Percentiles rank a stretch among this genome's conserved stretches.
Conservation (phyloP, 768 basidiomycete genomes). For the Lentinula aciculospora region DNA sequence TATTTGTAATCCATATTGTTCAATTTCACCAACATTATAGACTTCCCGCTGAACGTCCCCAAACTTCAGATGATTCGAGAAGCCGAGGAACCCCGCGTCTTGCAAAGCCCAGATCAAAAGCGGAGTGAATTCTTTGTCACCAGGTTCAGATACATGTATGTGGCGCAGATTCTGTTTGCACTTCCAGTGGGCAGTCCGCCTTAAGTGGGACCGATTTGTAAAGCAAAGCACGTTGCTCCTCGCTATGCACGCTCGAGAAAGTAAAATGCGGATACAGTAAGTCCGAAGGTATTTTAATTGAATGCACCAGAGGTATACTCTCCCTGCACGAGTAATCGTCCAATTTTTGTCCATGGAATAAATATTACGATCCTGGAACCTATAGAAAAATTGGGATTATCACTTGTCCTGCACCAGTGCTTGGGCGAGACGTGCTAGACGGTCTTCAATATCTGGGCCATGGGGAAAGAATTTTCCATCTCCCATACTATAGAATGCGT, state of each 20-base stretch:
- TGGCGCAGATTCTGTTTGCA: no score
- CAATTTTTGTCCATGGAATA: not conserved
- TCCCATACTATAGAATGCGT: conserved; percentile 38
- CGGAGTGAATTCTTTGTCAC: not conserved
- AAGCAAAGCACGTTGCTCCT: not conserved
- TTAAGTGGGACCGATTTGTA: not conserved
- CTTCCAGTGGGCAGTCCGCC: not conserved
- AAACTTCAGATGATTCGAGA: no score
- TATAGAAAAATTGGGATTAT: not conserved
- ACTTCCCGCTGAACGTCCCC: not conserved
- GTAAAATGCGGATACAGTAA: not conserved
- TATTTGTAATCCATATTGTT: not conserved
- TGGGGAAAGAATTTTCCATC: conserved; percentile 65
- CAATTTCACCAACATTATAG: not conserved
- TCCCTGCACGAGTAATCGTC: not conserved
- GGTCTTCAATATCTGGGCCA: conserved; percentile 61
- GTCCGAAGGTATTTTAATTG: not conserved
- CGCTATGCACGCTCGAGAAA: not conserved
- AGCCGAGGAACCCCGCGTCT: not conserved
- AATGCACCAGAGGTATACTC: not conserved
- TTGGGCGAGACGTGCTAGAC: conserved; percentile 59
- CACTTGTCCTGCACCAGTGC: conserved; percentile 50
- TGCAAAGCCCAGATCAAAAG: not conserved
- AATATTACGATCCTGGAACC: not conserved
- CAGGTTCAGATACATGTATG: no score